Conservation (phyloP, 768 basidiomycete species). For the Termitomyces heimii region DNA sequence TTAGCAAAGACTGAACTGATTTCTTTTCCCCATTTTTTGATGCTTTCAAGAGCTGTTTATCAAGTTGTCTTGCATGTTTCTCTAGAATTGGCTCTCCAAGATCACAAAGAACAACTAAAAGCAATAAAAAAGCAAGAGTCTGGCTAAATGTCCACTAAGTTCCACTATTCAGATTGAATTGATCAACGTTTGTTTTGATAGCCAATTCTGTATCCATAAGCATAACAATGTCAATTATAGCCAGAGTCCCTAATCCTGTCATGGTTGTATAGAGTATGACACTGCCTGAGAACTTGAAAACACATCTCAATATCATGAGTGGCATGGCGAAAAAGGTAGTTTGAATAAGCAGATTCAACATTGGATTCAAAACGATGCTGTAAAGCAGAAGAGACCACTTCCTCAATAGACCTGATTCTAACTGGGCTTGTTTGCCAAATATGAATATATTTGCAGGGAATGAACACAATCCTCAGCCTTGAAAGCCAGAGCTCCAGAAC, state of each 20-base stretch:
- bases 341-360: background rate
- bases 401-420: background rate
- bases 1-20: background rate
- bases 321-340: background rate
- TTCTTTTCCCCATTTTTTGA: background rate
- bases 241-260: background rate
- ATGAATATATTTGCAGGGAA: background rate
- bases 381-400: background rate
- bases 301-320: background rate
- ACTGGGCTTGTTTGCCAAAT: background rate
- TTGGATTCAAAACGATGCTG: background rate
- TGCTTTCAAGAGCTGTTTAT: background rate
- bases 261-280: background rate
- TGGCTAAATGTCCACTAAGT: constrained; percentile 6
- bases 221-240: background rate
- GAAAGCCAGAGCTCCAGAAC: background rate
- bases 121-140: constrained; percentile 3
- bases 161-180: background rate
- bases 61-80: background rate
- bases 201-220: background rate
- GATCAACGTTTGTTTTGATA: background rate
- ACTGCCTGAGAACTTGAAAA: background rate
- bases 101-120: constrained; percentile 2
- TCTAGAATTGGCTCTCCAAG: background rate
- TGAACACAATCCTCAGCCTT: background rate